Conservation (phyloP, 352 stramenopile genomes). For the Phytophthora boehmeriae region DNA sequence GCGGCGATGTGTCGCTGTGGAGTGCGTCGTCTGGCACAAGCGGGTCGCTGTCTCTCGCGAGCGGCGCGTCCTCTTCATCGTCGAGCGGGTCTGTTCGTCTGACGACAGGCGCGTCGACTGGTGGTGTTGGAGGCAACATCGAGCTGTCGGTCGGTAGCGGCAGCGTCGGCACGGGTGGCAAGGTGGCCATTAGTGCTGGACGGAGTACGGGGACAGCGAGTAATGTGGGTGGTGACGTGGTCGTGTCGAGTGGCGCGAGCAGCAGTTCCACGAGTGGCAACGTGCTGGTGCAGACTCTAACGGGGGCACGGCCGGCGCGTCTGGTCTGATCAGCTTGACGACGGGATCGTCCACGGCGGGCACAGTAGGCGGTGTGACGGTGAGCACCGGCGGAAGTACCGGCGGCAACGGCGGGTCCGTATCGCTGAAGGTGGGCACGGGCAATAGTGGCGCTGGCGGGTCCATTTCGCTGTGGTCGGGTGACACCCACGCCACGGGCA, state of each 20-base stretch:
- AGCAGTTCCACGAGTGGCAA: constrained; percentile 8
- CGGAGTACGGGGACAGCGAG: constrained; percentile 10
- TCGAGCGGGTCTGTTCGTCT: background rate
- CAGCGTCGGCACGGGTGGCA: constrained; percentile 4
- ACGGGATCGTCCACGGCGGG: constrained; percentile 21
- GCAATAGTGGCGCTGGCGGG: constrained; percentile 22
- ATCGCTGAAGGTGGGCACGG: constrained; percentile 1
- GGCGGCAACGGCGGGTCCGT: constrained; percentile 21
- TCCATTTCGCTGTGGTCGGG: constrained; percentile 19
- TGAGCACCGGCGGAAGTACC: constrained; percentile 24
- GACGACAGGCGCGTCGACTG: constrained; percentile 11
- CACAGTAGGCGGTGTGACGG: constrained; percentile 9
- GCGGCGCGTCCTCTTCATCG: background rate
- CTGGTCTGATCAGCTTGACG: constrained; percentile 12
- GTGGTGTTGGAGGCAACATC: constrained; percentile 12
- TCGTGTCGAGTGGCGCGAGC: constrained; percentile 2
- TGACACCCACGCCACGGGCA: background rate
- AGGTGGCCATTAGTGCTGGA: constrained; percentile 10
- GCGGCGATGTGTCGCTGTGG: constrained; percentile 9
- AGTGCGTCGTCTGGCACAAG: constrained; percentile 5
- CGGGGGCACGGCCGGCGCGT: background rate
- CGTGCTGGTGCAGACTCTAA: background rate
- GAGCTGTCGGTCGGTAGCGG: constrained; percentile 6
- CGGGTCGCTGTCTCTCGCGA: constrained; percentile 13
- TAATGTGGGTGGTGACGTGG: background rate